A percentile compares a stretch with the other conserved stretches of the same genome.
Conservation (phyloP, 495 filamentous ascomycete species). For the Hypoxylon rickii region DNA sequence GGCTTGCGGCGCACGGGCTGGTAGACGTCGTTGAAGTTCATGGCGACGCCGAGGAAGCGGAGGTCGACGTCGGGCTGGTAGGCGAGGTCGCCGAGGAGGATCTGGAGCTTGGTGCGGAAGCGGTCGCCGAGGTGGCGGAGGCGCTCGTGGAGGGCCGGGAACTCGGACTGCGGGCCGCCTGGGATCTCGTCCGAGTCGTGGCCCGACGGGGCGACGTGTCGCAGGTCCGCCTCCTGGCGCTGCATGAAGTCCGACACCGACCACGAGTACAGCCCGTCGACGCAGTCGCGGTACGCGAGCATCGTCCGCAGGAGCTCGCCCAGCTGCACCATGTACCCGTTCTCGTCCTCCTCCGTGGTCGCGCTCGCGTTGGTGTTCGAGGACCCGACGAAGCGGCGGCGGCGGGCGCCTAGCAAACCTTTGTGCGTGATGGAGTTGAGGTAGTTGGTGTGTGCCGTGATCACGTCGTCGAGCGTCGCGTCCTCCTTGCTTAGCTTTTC, state of each 20-base stretch:
- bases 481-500: conserved; percentile 76
- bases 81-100: conserved; percentile 84
- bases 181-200: conserved; percentile 34
- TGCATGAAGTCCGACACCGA: conserved; percentile 91
- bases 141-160: conserved; percentile 73
- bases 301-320: conserved; percentile 92
- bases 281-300: conserved; percentile 90
- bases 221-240: conserved; percentile 80
- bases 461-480: conserved; percentile 92
- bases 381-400: conserved; percentile 34
- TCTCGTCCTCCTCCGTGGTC: conserved; percentile 60
- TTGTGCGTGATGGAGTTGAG: conserved; percentile 95
- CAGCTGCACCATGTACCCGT: conserved; percentile 88
- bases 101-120: conserved; percentile 75
- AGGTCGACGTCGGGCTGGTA: conserved; percentile 96
- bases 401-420: conserved; percentile 79
- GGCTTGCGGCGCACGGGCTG: conserved; percentile 67
- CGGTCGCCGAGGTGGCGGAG: conserved; percentile 70
- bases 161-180: conserved; percentile 54
- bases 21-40: conserved; percentile 99
- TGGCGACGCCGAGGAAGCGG: conserved; percentile 90
- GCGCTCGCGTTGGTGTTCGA: conserved; percentile 38
- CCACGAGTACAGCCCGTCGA: conserved; percentile 94
- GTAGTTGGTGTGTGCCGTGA: conserved; percentile 87
- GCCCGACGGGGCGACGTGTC: conserved; percentile 66